A percentile compares a stretch with the other conserved stretches of the same genome.
These are phyloP conservation scores for Aspergillus brunneoviolaceus DNA, from an alignment of 2,329 filamentous ascomycete species.

Conservation along the genomic window DNA sequence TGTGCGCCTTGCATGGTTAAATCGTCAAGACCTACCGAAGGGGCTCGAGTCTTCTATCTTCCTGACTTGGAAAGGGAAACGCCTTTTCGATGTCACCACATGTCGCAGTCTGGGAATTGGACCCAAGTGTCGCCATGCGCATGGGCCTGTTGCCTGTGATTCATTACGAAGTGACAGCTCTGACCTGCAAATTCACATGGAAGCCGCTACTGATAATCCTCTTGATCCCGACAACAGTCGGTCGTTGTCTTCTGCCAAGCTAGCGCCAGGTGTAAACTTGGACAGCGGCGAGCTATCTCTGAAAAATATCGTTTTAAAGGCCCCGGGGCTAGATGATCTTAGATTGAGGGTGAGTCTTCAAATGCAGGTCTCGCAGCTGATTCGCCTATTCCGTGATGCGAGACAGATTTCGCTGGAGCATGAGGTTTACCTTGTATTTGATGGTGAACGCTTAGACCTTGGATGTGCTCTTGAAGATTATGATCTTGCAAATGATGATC, in stretches of 20 bases:
- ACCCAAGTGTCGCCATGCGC: conserved; percentile 39
- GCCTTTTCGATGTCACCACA: conserved; percentile 74
- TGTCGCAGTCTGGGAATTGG: conserved; percentile 66
- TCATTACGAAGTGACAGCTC: conserved; percentile 53
- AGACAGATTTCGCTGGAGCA: conserved; percentile 53
- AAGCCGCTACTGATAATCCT: conserved; percentile 69
- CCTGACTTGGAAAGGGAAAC: conserved; percentile 74
- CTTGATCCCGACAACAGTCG: conserved; percentile 6
- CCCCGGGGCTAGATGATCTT: conserved; percentile 52
- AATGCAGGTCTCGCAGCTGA: conserved; percentile 63
- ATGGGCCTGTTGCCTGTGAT: conserved; percentile 38
- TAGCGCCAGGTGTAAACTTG: background rate
- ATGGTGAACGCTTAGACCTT: conserved; percentile 69
- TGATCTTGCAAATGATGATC: conserved; percentile 73
- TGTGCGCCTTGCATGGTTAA: conserved; percentile 69
- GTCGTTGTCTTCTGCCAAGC: conserved; percentile 2
- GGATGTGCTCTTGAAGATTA: conserved; percentile 61
- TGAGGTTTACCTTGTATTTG: conserved; percentile 66
- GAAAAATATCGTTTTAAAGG: conserved; percentile 48
- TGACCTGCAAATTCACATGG: conserved; percentile 65
- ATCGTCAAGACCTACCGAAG: conserved; percentile 56
- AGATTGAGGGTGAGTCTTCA: conserved; percentile 46
- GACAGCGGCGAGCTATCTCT: background rate
- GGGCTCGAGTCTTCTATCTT: conserved; percentile 60
- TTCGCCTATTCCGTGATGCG: conserved; percentile 60